phyloP scores from a whole-genome alignment of 208 protist species.

The Wallacemonas sp. region DNA sequence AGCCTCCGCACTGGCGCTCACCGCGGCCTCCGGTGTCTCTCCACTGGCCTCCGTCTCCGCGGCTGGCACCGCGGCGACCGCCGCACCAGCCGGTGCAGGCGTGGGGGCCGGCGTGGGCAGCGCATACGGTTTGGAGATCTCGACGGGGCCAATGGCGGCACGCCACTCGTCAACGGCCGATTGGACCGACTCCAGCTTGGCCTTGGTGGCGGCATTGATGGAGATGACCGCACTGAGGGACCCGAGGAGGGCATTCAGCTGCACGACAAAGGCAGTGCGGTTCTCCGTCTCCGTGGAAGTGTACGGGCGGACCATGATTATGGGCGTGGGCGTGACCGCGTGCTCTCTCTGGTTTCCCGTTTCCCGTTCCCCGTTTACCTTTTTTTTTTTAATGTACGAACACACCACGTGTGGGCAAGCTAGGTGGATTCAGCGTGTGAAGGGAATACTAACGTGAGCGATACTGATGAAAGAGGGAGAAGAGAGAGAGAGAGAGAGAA shows the following conservation, averaged over 20 bases:
- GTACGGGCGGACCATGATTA: conserved; percentile 32
- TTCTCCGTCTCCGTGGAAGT: conserved; percentile 67
- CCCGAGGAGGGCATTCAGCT: conserved; percentile 67
- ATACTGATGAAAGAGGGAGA: conserved; percentile 24
- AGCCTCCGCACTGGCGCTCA: background rate
- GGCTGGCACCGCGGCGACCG: too few relatives aligned
- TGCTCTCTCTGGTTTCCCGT: too few relatives aligned
- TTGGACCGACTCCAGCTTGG: conserved; percentile 51
- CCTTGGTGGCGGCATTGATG: conserved; percentile 45
- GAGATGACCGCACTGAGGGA: conserved; percentile 55
- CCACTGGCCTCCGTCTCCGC: too few relatives aligned
- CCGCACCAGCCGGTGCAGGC: background rate
- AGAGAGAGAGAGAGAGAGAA: conserved; percentile 17
- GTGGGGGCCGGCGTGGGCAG: conserved; percentile 2
- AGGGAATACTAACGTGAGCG: background rate
- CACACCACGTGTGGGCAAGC: too few relatives aligned
- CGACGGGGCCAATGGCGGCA: conserved; percentile 42
- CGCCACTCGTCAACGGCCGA: conserved; percentile 54
- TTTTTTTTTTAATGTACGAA: too few relatives aligned
- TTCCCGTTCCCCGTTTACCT: too few relatives aligned
- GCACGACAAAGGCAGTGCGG: conserved; percentile 74
- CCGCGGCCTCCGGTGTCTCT: background rate
- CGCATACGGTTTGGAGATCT: conserved; percentile 28
- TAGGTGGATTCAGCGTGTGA: too few relatives aligned
- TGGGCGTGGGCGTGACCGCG: too few relatives aligned